Percentiles rank a stretch among this genome's conserved stretches.
These are phyloP conservation scores for Penicillium sp. DNA, from an alignment of 2,329 filamentous ascomycete genomes.

Conservation along the genomic window DNA sequence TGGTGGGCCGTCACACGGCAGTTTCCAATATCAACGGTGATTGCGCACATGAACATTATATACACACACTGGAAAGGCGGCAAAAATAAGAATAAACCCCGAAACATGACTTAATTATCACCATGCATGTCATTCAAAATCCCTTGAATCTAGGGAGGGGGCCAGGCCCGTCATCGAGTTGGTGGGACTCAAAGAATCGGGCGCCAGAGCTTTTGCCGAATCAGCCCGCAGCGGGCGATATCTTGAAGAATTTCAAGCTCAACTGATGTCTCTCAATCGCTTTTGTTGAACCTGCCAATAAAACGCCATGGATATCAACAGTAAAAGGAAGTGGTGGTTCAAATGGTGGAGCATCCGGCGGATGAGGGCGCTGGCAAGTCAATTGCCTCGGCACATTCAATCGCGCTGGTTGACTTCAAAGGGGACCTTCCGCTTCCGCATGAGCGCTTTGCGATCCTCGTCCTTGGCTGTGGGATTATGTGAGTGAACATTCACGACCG, in stretches of 20 bases:
- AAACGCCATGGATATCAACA: slow-evolving; percentile 46
- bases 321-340: slow-evolving; percentile 28
- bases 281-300: slow-evolving; percentile 37
- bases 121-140: slow-evolving; percentile 9
- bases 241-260: slow-evolving; percentile 10
- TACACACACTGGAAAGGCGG: slow-evolving; percentile 15
- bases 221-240: slow-evolving; percentile 6
- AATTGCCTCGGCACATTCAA: slow-evolving; percentile 22
- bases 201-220: slow-evolving; percentile 8
- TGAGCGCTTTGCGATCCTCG: slow-evolving; percentile 62
- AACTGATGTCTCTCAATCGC: slow-evolving; percentile 26
- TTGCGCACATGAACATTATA: slow-evolving; percentile 21
- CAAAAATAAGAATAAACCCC: slow-evolving; percentile 8
- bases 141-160: too few species aligned
- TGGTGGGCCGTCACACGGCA: background rate
- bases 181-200: background rate
- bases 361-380: slow-evolving; percentile 16
- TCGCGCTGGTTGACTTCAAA: slow-evolving; percentile 23
- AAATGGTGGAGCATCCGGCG: slow-evolving; percentile 18
- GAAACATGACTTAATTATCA: slow-evolving; percentile 13
- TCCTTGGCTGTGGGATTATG: slow-evolving; percentile 60
- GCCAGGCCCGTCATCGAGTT: too few species aligned
- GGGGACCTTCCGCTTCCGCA: slow-evolving; percentile 57
- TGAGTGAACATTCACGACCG: slow-evolving; percentile 13
- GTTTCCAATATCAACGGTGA: slow-evolving; percentile 7